Percentiles rank a stretch among this genome's conserved stretches.
phyloP scores from a whole-genome alignment of 495 filamentous ascomycete genomes.

The Filosporella fistucella region DNA sequence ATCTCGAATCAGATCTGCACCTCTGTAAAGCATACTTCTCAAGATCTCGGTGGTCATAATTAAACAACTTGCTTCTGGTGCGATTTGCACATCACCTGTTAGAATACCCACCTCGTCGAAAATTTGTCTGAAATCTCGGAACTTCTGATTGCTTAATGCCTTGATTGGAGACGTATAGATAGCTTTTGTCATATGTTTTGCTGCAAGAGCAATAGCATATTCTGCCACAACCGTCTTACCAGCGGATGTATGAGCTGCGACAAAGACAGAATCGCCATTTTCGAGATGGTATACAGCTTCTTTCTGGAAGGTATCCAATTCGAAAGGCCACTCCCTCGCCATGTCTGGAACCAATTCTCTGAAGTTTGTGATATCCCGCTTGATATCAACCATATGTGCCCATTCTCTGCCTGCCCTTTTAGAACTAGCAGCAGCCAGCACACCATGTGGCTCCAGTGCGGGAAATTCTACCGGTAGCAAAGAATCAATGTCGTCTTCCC shows the following conservation, averaged over 20 bases:
- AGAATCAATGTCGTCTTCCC: slow-evolving; percentile 81
- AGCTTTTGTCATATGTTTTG: slow-evolving; percentile 97
- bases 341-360: slow-evolving; percentile 89
- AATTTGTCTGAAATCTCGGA: slow-evolving; percentile 81
- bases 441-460: slow-evolving; percentile 77
- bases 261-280: slow-evolving; percentile 94
- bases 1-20: slow-evolving; percentile 92
- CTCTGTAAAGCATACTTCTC: slow-evolving; percentile 95
- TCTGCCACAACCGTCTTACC: slow-evolving; percentile 98
- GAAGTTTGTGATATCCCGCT: slow-evolving; percentile 87
- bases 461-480: slow-evolving; percentile 93
- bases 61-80: slow-evolving; percentile 93
- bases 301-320: slow-evolving; percentile 97
- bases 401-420: slow-evolving; percentile 80
- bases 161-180: slow-evolving; percentile 99
- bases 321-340: slow-evolving; percentile 94
- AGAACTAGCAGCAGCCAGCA: slow-evolving; percentile 64
- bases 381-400: slow-evolving; percentile 97
- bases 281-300: slow-evolving; percentile 98
- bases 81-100: slow-evolving; percentile 97
- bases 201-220: slow-evolving; percentile 93
- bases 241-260: slow-evolving; percentile 97
- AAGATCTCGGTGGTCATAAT: slow-evolving; percentile 99
- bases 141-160: slow-evolving; percentile 97
- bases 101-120: slow-evolving; percentile 97